Evolutionary conservation across 176 grass and related monocot genomes (phyloP), one percentile per base, ranked within the genome.

Genomic region (Avena eriantha): DNA sequence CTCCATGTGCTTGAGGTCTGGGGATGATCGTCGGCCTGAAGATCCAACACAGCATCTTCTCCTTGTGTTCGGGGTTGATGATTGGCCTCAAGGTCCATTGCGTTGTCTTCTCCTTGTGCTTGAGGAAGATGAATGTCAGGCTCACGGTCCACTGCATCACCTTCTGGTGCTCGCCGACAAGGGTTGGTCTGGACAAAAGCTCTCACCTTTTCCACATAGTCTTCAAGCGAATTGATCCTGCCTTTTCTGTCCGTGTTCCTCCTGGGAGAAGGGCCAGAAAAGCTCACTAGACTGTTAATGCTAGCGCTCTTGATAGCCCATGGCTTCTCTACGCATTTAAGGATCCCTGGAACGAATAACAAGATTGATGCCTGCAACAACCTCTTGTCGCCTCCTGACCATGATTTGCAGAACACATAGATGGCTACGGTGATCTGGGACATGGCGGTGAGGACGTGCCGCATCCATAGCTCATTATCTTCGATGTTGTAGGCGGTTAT

Each of bases 401-500:
- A 56, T 0, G 71, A 63, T n/a, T 64, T 84, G 7, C 24, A 22
- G 56, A 84, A 50, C 24, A 84, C 71, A 7, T 64, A 76, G 18
- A 84, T 21, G 41, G 56, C 82, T 10, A 64, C 43, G 7, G 71
- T 76, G 56, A 76, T 6, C 41, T 84, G 82, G 1, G 82, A 76
- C 43, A 61, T 5, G 0, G 39, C 22, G 0, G 71, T 63, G 6
- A 64, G 1, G 26, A 65, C 5, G 0, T 64, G 70, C 17, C 70
- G 56, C 12, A 0, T 64, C 71, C 82, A 84, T 2, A 84, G 71
- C 56, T 84, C 82, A 3, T 76, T 84, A 18, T 84, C 82, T 60
- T 84, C 71, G 13, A 73, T 73, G n/a, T 73, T 73, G 71, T 73
- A 73, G 43, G 71, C 71, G 3, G 71, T 73, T 49, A 73, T 73